A percentile compares a stretch with the other conserved stretches of the same genome.
Conservation (phyloP, 1,139 yeast species). For the Wickerhamomyces sp. region DNA sequence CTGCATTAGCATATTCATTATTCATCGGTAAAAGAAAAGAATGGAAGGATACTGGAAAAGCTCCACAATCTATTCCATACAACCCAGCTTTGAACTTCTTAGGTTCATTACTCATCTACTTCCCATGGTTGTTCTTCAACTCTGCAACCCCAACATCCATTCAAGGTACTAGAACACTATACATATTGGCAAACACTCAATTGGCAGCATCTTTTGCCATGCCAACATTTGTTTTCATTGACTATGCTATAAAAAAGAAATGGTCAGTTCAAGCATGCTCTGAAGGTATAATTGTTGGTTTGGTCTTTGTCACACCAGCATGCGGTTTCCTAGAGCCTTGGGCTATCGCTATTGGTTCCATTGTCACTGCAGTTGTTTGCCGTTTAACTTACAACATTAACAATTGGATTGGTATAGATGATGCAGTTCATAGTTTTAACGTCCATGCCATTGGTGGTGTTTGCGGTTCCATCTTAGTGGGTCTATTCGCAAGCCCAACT, state of each 20-base stretch:
- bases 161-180: conserved; percentile 39
- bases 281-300: conserved; percentile 45
- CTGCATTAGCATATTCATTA: conserved; percentile 37
- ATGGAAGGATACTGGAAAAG: conserved; percentile 31
- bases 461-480: conserved; percentile 39
- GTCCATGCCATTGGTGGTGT: conserved; percentile 49
- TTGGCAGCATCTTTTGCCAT: conserved; percentile 42
- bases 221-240: conserved; percentile 34
- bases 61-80: conserved; percentile 31
- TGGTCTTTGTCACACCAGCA: conserved; percentile 49
- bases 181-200: conserved; percentile 45
- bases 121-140: conserved; percentile 50
- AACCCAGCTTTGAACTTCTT: conserved; percentile 39
- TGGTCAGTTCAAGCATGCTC: conserved; percentile 44
- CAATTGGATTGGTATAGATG: conserved; percentile 43
- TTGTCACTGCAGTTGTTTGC: conserved; percentile 39
- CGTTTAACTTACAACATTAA: conserved; percentile 35
- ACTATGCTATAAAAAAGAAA: conserved; percentile 33
- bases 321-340: conserved; percentile 48
- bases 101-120: conserved; percentile 47
- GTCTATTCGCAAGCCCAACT: conserved; percentile 43
- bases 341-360: conserved; percentile 42
- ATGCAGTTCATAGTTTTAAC: conserved; percentile 42
- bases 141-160: conserved; percentile 45
- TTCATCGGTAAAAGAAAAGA: conserved; percentile 37